Evolutionary conservation across 2,329 filamentous ascomycete species (phyloP), one percentile per base, ranked within the genome.

Genomic region (Trichoderma afroharzianum): DNA sequence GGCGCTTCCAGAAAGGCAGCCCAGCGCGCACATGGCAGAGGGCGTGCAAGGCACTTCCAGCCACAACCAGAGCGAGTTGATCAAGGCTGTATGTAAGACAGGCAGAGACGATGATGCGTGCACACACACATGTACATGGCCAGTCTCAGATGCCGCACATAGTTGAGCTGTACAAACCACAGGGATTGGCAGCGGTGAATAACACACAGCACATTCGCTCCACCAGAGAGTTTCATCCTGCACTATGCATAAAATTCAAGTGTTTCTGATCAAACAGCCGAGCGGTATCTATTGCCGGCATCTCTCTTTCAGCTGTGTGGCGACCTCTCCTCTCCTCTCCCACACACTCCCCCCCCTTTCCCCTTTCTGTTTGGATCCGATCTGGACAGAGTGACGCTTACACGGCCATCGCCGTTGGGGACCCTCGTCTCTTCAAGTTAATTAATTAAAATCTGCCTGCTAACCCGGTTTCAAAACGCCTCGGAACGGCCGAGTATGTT

Each of bases 1-100:
- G 64, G 53, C 53, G 28, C 69, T 72, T 72, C 64, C 71, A 69
- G 59, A 72, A 72, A 64, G 59, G 59, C 59, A 64, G 32, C 57
- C 28, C 18, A 21, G 57, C 8, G 57, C 59, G 39, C 39, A 69
- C 64, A 72, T 72, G 66, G 71, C 47, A 59, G 18, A 39, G 62
- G 53, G 47, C 32, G 50, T 33, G 47, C 50, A 63, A 63, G 63
- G 21, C 21, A n/a, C 43, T 50, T 21, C 47, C 7, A 43, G 11
- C 21, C 4, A 53, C 11, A 53, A n/a, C n/a, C n/a, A n/a, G n/a
- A 5, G 11, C 0, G 26, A 24, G 32, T 21, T 55, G 26, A 36
- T 15, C 33, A 36, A 58, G 63, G 57, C 43, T 39, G n/a, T n/a
- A n/a, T 39, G 39, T 63, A 33, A 59, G 57, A 59, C 26, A 12